Base-by-base conservation (phyloP, 2,329 filamentous ascomycete species). In the Scytalidium sp. region DNA sequence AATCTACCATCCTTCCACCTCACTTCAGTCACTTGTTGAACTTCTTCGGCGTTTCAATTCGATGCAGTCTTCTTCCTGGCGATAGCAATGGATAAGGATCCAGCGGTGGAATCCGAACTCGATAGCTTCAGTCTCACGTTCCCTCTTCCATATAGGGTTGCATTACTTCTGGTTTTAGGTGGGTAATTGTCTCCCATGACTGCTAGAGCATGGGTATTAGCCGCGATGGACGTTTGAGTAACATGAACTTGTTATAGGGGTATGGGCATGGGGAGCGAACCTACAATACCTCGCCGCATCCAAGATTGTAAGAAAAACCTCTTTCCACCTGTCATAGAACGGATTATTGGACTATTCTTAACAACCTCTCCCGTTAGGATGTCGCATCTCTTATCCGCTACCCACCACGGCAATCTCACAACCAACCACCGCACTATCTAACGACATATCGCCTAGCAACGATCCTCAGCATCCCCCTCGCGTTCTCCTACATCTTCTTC, bases 261-360 rank as follows among this genome's bases (percentile, higher is more conserved):
- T 96, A 63, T 97, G 93, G 93, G 91, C 90, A 67, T 99, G 93
- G 91, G 91, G 87, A 57, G 70, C 88, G 60, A 97, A 97, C 73
- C 82, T 97, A 39, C 91, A 97, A 66, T 92, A 90, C 71, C 84
- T 97, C 52, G 79, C 86, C 62, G 71, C 83, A 51, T 76, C 84
- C 63, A 88, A 88, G 66, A 95, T 99, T 73, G 81, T 84, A 69
- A 53, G 76, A 22, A 17, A 20, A 41, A 19, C 45, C 40, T 46
- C 32, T 17, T 45, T 19, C 41, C 41, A 25, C 32, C 27, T 43
- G 41, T 41, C 19, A 32, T 19, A 20, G 43, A n/a, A 41, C 42
- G 17, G 15, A 36, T 15, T 36, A 36, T 5, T n/a, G 13, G n/a
- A n/a, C n/a, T n/a, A 47, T 41, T 48, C 45, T 46, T 55, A 44